These are phyloP conservation scores for Geotrichum klebahnii DNA, from an alignment of 1,139 yeast species.

Conservation along the genomic window DNA sequence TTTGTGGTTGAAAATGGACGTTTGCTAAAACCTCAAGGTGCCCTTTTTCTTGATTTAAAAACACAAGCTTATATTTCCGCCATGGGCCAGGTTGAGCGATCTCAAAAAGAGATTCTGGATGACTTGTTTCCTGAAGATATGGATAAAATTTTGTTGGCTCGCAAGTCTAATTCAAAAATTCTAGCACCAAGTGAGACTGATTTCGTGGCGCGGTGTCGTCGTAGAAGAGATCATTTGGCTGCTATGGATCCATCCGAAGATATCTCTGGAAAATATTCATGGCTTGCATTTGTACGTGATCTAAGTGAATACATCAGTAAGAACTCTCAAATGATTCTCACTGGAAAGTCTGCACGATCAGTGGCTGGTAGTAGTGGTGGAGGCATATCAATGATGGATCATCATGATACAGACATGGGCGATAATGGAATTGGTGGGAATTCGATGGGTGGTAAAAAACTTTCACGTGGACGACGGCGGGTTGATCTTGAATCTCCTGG, in stretches of 20 bases:
- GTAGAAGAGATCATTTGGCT: constrained; percentile 60
- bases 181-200: constrained; percentile 69
- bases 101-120: constrained; percentile 65
- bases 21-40: constrained; percentile 74
- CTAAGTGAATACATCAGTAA: constrained; percentile 73
- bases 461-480: constrained; percentile 1
- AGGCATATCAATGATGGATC: not conserved
- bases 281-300: constrained; percentile 70
- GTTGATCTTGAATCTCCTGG: not conserved
- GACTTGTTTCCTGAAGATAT: constrained; percentile 62
- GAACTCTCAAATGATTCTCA: constrained; percentile 42
- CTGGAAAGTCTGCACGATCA: constrained; percentile 17
- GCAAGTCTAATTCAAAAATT: constrained; percentile 31
- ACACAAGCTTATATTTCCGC: constrained; percentile 95
- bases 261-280: constrained; percentile 60
- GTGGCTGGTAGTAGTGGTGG: not conserved
- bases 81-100: constrained; percentile 64
- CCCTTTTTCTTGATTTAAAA: constrained; percentile 74
- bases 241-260: constrained; percentile 47
- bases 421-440: not conserved
- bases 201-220: constrained; percentile 63
- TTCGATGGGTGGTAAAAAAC: not conserved
- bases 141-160: constrained; percentile 50
- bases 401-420: not conserved
- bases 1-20: constrained; percentile 54